Base-by-base conservation (phyloP, 169 alveolate genomes). In the Plasmodium yoelii region DNA sequence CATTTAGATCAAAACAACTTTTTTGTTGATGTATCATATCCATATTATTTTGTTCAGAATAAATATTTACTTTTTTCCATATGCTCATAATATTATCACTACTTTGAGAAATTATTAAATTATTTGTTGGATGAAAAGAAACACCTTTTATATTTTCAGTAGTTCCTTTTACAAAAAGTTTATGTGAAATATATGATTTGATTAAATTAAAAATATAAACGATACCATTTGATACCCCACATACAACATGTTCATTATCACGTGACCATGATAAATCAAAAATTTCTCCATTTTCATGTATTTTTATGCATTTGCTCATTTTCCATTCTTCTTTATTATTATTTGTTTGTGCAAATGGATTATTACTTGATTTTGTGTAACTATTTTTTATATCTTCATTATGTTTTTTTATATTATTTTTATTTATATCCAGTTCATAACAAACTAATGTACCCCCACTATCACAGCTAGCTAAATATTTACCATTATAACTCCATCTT, bases 271-370 rank as follows among this genome's bases (percentile, higher is more conserved):
- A 53, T 5, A 82, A 8, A 10, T 82, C 90, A 55, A 82, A 82
- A 4, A 82, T 82, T 82, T 82, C 90, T 19, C 90, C 90, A 82
- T 19, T 56, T 15, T 82, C 90, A 13, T 42, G 60, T 42, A 82
- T 82, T 65, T 82, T 82, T 51, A 82, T 56, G 24, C 71, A 82
- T 22, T 47, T 64, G 8, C 72, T 82, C 24, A 82, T 68, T 67
- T 82, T 82, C 90, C 90, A 82, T 24, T 82, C 90, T 82, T 82
- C 90, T 24, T 67, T 82, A 82, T 82, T 82, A 46, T 63, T 68
- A 49, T 24, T 24, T 19, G 26, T 10, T 13, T 56, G 60, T 22
- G 18, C 34, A 13, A 34, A 6, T 13, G 19, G 53, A 28, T 34
- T 15, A 44, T 44, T 44, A 7, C 71, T 47, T 24, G 53, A 39